phyloP scores from a whole-genome alignment of 192 early-diverging fungal species.

The Nowakowskiella sp. region DNA sequence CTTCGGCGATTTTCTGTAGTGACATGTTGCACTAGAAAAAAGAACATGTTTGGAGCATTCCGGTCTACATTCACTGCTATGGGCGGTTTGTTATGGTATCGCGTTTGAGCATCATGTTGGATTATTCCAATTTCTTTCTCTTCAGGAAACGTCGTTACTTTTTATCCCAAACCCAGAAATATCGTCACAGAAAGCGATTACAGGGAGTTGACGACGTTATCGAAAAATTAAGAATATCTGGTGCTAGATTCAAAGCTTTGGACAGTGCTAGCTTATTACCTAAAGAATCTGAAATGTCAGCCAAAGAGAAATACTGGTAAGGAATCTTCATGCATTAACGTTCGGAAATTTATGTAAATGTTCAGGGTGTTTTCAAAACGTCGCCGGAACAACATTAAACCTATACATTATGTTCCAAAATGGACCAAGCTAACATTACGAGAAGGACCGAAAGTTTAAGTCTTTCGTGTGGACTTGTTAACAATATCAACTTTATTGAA shows the following conservation, averaged over 20 bases:
- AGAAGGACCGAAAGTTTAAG: too few species aligned
- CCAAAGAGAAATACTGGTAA: constrained; percentile 48
- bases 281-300: constrained; percentile 34
- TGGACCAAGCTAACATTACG: too few species aligned
- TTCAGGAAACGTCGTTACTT: constrained; percentile 39
- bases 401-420: constrained; percentile 44
- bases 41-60: constrained; percentile 15
- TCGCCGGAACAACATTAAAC: constrained; percentile 45
- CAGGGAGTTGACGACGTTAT: constrained; percentile 41
- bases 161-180: constrained; percentile 42
- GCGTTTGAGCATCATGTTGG: not conserved
- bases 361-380: constrained; percentile 43
- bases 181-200: constrained; percentile 34
- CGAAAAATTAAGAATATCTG: constrained; percentile 31
- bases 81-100: not conserved
- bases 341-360: too few species aligned
- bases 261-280: constrained; percentile 30
- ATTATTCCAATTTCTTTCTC: not conserved
- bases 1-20: too few species aligned
- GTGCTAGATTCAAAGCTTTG: constrained; percentile 36
- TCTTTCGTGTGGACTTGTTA: too few species aligned
- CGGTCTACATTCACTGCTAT: constrained; percentile 1
- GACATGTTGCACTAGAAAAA: too few species aligned
- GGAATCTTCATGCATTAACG: too few species aligned
- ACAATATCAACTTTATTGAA: too few species aligned